A percentile compares a stretch with the other conserved stretches of the same genome.
Evolutionary conservation across 1,284 basidiomycete species (phyloP).

Genomic region (Xerocomus nothofagi): DNA sequence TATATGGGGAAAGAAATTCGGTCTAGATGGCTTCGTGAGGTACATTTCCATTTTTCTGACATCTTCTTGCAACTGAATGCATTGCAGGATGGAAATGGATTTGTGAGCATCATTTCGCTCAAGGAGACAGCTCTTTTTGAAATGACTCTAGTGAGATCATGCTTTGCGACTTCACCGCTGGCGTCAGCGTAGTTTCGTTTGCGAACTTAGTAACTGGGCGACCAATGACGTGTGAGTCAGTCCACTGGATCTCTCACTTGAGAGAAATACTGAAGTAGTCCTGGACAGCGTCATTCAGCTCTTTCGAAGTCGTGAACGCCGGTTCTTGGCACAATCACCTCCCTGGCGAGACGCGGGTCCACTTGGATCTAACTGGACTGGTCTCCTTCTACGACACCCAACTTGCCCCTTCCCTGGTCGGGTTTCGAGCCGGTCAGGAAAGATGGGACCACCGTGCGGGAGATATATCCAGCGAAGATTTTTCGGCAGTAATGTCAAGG

Average conservation of each 20-base stretch:
- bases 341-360: conserved; percentile 40
- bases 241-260: background rate
- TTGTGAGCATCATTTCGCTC: conserved; percentile 38
- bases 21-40: conserved; percentile 44
- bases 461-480: conserved; percentile 32
- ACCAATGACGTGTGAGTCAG: background rate
- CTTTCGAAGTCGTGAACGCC: conserved; percentile 23
- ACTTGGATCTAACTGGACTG: conserved; percentile 33
- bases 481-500: conserved; percentile 13
- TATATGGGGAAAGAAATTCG: conserved; percentile 36
- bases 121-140: background rate
- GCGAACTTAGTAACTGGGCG: conserved; percentile 14
- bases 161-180: conserved; percentile 47
- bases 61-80: background rate
- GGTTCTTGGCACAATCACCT: conserved; percentile 38
- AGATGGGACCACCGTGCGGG: conserved; percentile 32
- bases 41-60: conserved; percentile 4
- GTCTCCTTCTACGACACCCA: conserved; percentile 39
- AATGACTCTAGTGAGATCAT: conserved; percentile 46
- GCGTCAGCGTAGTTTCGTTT: conserved; percentile 41
- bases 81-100: conserved; percentile 46
- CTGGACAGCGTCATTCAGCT: background rate
- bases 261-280: background rate
- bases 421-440: conserved; percentile 25
- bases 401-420: conserved; percentile 32